phyloP scores from a whole-genome alignment of 129 eudicot species.

The Centrapalus pauciflorus region DNA sequence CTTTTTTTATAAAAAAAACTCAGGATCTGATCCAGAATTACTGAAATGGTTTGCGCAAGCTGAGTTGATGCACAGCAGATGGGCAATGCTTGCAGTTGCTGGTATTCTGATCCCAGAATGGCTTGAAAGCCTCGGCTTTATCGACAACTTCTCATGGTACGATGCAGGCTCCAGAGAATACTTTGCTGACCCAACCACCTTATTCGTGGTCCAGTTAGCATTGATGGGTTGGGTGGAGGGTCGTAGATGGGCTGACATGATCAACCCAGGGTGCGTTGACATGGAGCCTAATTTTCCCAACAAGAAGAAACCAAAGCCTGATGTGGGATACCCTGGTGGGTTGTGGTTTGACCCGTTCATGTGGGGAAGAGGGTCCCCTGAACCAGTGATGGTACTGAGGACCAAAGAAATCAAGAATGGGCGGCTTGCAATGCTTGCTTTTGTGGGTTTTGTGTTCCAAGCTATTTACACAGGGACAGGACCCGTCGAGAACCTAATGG shows the following conservation, averaged over 20 bases:
- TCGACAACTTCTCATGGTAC: conserved; percentile 66
- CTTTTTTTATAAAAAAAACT: not conserved
- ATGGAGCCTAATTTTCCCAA: conserved; percentile 67
- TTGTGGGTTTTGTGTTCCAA: conserved; percentile 79
- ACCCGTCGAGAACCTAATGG: conserved; percentile 72
- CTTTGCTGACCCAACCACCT: conserved; percentile 84
- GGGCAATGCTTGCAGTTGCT: conserved; percentile 97
- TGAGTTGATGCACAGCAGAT: conserved; percentile 79
- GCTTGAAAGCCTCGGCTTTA: conserved; percentile 63
- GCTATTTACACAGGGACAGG: conserved; percentile 85
- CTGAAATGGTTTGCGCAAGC: conserved; percentile 96
- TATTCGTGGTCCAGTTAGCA: conserved; percentile 67
- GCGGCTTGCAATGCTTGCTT: conserved; percentile 86
- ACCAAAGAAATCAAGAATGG: conserved; percentile 98
- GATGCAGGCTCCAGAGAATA: conserved; percentile 70
- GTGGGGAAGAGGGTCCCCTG: conserved; percentile 94
- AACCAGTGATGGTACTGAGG: conserved; percentile 86
- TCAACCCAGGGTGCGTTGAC: conserved; percentile 83
- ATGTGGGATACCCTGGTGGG: conserved; percentile 98
- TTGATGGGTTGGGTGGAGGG: conserved; percentile 98
- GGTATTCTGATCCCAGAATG: conserved; percentile 90
- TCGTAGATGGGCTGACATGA: conserved; percentile 86
- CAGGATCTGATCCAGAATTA: conserved; percentile 81
- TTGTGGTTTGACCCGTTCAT: conserved; percentile 79
- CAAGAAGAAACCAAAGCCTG: conserved; percentile 60